phyloP scores from a whole-genome alignment of 2,329 filamentous ascomycete species.

The Exophiala calicioides region DNA sequence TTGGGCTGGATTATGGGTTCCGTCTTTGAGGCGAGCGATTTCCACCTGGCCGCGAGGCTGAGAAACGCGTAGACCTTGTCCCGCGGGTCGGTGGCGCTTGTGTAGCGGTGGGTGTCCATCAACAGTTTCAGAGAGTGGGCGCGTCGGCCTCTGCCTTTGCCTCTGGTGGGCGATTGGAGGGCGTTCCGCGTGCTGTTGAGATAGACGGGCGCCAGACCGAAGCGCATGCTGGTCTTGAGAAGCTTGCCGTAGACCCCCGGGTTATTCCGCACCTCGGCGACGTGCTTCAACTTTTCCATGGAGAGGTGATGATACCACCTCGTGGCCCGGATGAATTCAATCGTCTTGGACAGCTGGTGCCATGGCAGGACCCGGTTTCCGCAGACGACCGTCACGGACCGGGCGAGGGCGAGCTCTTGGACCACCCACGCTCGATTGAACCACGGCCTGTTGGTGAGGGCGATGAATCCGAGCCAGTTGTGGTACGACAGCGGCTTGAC shows the following conservation, averaged over 20 bases:
- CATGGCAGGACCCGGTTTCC: conserved; percentile 4
- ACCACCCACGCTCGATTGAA: conserved; percentile 17
- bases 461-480: conserved; percentile 13
- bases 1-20: conserved; percentile 6
- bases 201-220: conserved; percentile 9
- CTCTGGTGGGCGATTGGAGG: conserved; percentile 2
- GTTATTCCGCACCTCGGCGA: neutral
- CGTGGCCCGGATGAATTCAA: conserved; percentile 11
- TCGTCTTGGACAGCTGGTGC: conserved; percentile 8
- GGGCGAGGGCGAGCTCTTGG: conserved; percentile 18
- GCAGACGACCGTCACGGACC: conserved; percentile 7
- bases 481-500: conserved; percentile 6
- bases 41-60: conserved; percentile 1
- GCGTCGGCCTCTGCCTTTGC: neutral
- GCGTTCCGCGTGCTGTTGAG: conserved; percentile 10
- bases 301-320: conserved; percentile 12
- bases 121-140: conserved; percentile 6
- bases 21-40: neutral
- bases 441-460: conserved; percentile 15
- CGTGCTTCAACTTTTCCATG: conserved; percentile 9
- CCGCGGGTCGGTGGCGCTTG: conserved; percentile 8
- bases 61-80: conserved; percentile 14
- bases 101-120: conserved; percentile 10
- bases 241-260: conserved; percentile 5
- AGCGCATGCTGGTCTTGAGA: conserved; percentile 6